These are phyloP conservation scores for Hyaloscypha hepaticicola DNA, from an alignment of 495 filamentous ascomycete species.

Conservation along the genomic window DNA sequence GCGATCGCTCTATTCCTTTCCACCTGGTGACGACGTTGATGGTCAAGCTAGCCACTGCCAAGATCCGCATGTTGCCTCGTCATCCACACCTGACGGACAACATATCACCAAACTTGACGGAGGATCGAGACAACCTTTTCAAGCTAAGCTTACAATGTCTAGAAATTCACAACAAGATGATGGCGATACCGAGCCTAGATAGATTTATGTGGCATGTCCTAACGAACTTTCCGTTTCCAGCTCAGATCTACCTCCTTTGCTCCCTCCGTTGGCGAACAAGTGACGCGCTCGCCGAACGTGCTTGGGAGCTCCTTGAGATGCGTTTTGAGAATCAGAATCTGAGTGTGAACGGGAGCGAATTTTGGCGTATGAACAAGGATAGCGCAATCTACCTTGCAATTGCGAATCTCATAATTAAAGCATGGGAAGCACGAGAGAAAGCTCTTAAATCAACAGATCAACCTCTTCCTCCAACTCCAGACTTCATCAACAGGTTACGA, in stretches of 20 bases:
- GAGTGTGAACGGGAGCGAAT: conserved; percentile 21
- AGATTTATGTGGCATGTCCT: conserved; percentile 51
- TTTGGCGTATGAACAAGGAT: conserved; percentile 32
- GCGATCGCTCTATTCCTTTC: conserved; percentile 58
- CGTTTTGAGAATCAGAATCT: conserved; percentile 42
- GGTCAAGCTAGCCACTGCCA: conserved; percentile 40
- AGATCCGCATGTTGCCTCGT: conserved; percentile 40
- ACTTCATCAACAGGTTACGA: not conserved
- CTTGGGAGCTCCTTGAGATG: conserved; percentile 44
- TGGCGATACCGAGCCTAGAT: conserved; percentile 50
- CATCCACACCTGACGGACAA: conserved; percentile 41
- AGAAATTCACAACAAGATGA: conserved; percentile 40
- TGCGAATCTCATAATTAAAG: conserved; percentile 37
- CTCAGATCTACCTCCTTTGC: conserved; percentile 50
- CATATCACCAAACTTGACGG: not conserved
- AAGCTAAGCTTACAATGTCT: conserved; percentile 40
- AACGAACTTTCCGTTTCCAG: conserved; percentile 50
- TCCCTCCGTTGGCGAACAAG: conserved; percentile 48
- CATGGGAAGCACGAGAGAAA: conserved; percentile 34
- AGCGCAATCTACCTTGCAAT: conserved; percentile 34
- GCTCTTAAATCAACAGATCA: not conserved
- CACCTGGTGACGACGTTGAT: conserved; percentile 54
- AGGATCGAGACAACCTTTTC: conserved; percentile 46
- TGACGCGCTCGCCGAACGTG: conserved; percentile 49
- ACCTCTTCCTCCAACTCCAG: not conserved